Conservation (phyloP, 768 basidiomycete species). For the Termitomyces titanicus region DNA sequence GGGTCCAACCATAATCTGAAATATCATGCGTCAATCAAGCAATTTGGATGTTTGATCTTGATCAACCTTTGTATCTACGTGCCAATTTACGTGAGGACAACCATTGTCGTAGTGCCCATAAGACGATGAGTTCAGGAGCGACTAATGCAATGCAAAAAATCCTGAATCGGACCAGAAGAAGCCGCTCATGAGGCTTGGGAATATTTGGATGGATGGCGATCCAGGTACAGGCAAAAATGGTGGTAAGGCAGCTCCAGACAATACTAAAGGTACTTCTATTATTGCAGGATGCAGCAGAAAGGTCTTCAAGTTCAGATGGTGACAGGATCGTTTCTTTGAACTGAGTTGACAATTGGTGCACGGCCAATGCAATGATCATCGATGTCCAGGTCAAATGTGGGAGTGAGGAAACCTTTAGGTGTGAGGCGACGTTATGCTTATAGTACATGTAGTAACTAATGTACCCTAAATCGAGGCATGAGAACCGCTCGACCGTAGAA, state of each 20-base stretch:
- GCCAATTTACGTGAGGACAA: constrained; percentile 15
- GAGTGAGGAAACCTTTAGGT: too few species aligned
- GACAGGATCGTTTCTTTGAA: background rate
- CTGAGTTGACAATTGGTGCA: background rate
- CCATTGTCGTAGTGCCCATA: constrained; percentile 18
- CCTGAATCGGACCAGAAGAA: background rate
- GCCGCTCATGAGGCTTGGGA: constrained; percentile 3
- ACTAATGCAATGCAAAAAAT: constrained; percentile 16
- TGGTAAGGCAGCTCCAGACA: constrained; percentile 19
- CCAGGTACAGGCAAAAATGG: constrained; percentile 22
- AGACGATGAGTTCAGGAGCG: constrained; percentile 17
- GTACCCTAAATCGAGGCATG: too few species aligned
- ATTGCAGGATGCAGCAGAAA: background rate
- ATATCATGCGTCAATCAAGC: too few species aligned
- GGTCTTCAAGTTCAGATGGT: background rate
- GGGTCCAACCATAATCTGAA: constrained; percentile 16
- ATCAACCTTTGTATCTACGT: background rate
- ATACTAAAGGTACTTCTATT: constrained; percentile 14
- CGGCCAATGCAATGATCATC: background rate
- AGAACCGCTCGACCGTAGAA: too few species aligned
- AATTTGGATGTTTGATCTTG: background rate
- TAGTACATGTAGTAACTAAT: too few species aligned
- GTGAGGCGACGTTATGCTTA: too few species aligned
- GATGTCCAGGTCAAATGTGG: background rate
- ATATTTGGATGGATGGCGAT: constrained; percentile 23